These are phyloP conservation scores for Globisporangium spinosum DNA, from an alignment of 352 stramenopile species.

Conservation along the genomic window DNA sequence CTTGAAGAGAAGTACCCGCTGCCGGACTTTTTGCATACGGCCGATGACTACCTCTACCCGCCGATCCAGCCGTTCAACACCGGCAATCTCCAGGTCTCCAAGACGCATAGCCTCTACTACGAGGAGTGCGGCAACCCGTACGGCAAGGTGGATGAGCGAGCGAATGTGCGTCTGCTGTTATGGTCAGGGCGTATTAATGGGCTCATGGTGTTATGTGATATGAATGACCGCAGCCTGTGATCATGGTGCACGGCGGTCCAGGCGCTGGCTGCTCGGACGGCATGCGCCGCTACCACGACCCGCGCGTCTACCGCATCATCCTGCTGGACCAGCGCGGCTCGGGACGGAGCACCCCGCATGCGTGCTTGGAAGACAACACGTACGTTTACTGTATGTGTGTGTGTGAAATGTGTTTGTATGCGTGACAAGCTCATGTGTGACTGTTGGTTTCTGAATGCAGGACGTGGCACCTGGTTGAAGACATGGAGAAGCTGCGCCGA, in stretches of 20 bases:
- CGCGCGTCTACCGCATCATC: constrained; percentile 89
- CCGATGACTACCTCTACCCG: constrained; percentile 82
- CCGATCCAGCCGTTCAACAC: constrained; percentile 77
- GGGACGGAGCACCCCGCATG: constrained; percentile 84
- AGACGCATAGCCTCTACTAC: constrained; percentile 88
- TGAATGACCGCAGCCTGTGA: constrained; percentile 42
- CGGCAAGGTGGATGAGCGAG: constrained; percentile 34
- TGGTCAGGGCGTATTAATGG: background rate
- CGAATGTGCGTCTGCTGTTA: background rate
- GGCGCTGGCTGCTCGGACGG: constrained; percentile 84
- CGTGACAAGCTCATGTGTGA: background rate
- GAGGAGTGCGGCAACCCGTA: constrained; percentile 86
- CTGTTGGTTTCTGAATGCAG: constrained; percentile 17
- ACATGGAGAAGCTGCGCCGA: constrained; percentile 90
- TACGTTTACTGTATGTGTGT: constrained; percentile 18
- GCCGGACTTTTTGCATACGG: constrained; percentile 37
- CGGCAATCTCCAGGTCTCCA: constrained; percentile 76
- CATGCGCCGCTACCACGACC: constrained; percentile 93
- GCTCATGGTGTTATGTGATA: background rate
- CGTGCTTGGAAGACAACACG: constrained; percentile 88
- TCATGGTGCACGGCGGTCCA: constrained; percentile 94
- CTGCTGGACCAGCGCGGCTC: constrained; percentile 93
- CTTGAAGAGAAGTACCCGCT: constrained; percentile 18
- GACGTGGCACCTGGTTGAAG: constrained; percentile 90
- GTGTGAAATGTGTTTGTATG: background rate